Base-by-base conservation (phyloP, 352 stramenopile species). In the Globisporangium alternatum region DNA sequence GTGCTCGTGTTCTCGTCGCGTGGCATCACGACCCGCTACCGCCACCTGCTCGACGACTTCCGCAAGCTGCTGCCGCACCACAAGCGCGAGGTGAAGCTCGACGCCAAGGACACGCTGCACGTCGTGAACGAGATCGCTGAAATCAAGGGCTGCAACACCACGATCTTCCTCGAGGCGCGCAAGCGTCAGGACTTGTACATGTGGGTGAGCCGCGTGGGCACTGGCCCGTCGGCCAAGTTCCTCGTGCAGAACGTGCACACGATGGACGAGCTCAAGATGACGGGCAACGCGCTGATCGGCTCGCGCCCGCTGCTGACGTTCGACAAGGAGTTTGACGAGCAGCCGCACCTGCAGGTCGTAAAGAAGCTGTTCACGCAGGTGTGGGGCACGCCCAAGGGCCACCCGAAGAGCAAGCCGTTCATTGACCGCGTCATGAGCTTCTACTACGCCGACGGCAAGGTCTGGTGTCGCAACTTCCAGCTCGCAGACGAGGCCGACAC, bases 331-430 rank as follows among this genome's bases (percentile, higher is more conserved):
- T 98, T 98, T 63, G 90, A 98, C 55, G 74, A 83, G 17, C 55
- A 66, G 44, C 93, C 94, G 43, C 95, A 99, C 72, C 79, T 98
- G 49, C 88, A 97, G 74, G 73, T 99, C 43, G 84, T 99, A 49
- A 99, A 99, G 76, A 89, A 98, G 67, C 75, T 99, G 1, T 98
- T 99, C 66, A 93, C 90, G 39, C 95, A 97, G 71, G 83, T 94
- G 47, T 96, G 85, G 90, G 97, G 95, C n/a, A 99, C 95, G 35
- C 98, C 98, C 5, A 93, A 97, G 58, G 97, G 97, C 30, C 98
- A 99, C 81, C 98, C 97, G 7, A 99, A 99, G 87, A 98, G 89
- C 81, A 99, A 99, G 79, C 98, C 98, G 21, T 99, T 99, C 81
- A 97, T 99, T 59, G 98, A 99, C 83, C 93, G 97, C 59, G 88